These are phyloP conservation scores for Solanum piurae DNA, from an alignment of 257 asterid species.

Conservation along the genomic window DNA sequence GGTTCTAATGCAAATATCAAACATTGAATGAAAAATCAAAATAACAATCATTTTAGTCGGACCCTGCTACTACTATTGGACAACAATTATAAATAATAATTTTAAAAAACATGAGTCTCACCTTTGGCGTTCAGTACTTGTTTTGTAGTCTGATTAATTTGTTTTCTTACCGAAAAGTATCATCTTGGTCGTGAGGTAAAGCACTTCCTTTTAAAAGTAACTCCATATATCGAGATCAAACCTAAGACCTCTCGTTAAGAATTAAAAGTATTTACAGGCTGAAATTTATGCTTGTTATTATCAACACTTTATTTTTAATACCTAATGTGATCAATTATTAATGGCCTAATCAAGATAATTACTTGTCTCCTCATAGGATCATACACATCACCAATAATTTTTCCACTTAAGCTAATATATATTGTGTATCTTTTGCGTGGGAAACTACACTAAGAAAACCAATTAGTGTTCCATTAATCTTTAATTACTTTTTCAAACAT, in stretches of 20 bases:
- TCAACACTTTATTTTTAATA: not conserved
- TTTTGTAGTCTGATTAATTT: not conserved
- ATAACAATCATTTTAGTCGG: not conserved
- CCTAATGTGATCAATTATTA: not conserved
- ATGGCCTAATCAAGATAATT: not conserved
- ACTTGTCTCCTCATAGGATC: too few relatives aligned
- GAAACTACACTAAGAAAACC: conserved; percentile 29
- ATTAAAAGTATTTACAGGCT: not conserved
- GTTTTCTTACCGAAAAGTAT: accelerated
- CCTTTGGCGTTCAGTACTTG: too few relatives aligned
- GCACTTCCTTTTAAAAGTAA: too few relatives aligned
- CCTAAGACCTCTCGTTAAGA: not conserved
- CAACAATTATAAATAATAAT: too few relatives aligned
- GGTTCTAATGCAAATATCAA: accelerated
- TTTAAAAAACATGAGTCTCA: not conserved
- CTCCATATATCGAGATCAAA: not conserved
- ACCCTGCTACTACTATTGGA: not conserved
- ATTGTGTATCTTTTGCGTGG: conserved; percentile 37
- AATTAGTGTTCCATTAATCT: conserved; percentile 15
- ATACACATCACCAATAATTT: not conserved
- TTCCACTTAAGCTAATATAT: not conserved
- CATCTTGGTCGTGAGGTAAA: accelerated
- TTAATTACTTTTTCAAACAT: not conserved
- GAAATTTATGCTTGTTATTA: not conserved
- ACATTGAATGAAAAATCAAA: not conserved